These are phyloP conservation scores for Tolypocladium inflatum DNA, from an alignment of 2,329 filamentous ascomycete species.

Conservation along the genomic window DNA sequence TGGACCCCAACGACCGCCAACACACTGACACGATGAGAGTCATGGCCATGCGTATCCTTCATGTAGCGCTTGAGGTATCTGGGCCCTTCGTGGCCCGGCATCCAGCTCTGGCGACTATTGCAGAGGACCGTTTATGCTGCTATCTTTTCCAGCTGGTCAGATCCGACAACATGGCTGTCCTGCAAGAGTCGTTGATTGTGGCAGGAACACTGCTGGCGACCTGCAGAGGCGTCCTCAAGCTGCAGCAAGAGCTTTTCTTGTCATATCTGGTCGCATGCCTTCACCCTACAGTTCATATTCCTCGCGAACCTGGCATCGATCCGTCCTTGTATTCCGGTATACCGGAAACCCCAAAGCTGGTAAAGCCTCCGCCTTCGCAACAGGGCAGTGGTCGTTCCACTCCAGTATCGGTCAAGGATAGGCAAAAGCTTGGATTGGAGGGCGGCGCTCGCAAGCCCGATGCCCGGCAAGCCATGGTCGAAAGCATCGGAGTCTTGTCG, in stretches of 20 bases:
- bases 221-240: slow-evolving; percentile 79
- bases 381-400: slow-evolving; percentile 73
- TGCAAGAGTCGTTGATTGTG: slow-evolving; percentile 88
- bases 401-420: slow-evolving; percentile 83
- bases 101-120: slow-evolving; percentile 75
- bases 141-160: slow-evolving; percentile 93
- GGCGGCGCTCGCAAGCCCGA: slow-evolving; percentile 88
- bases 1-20: slow-evolving; percentile 86
- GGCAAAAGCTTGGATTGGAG: slow-evolving; percentile 86
- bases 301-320: slow-evolving; percentile 81
- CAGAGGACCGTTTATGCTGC: slow-evolving; percentile 86
- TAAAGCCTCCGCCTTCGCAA: slow-evolving; percentile 68
- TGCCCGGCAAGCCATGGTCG: slow-evolving; percentile 95
- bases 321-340: slow-evolving; percentile 88
- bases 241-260: slow-evolving; percentile 93
- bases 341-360: slow-evolving; percentile 79
- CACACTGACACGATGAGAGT: slow-evolving; percentile 94
- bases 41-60: slow-evolving; percentile 94
- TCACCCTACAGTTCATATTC: slow-evolving; percentile 90
- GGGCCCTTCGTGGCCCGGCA: slow-evolving; percentile 92
- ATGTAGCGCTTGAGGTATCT: slow-evolving; percentile 92
- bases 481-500: slow-evolving; percentile 84
- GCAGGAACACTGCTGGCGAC: slow-evolving; percentile 85
- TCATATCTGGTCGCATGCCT: slow-evolving; percentile 91
- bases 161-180: slow-evolving; percentile 90